phyloP scores from a whole-genome alignment of 2,329 filamentous ascomycete species.

The Sporothrix globosa region DNA sequence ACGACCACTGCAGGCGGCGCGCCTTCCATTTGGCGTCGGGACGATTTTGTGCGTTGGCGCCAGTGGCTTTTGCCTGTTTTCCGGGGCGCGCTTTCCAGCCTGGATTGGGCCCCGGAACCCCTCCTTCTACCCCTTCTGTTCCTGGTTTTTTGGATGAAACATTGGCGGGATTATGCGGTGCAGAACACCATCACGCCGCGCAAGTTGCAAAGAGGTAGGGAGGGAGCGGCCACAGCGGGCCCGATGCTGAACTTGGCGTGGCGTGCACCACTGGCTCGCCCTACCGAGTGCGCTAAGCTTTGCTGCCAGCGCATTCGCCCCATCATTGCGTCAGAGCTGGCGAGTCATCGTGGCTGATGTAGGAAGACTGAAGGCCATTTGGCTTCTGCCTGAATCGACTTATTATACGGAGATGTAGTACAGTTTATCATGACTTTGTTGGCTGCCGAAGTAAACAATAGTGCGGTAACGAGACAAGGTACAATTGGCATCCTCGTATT shows the following conservation, averaged over 20 bases:
- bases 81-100: slow-evolving; percentile 5
- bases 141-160: slow-evolving; percentile 29
- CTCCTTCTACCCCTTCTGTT: slow-evolving; percentile 10
- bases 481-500: not conserved
- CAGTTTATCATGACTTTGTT: not conserved
- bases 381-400: slow-evolving; percentile 3
- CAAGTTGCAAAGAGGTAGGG: not conserved
- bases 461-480: not conserved
- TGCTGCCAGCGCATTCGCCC: not conserved
- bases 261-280: slow-evolving; percentile 10
- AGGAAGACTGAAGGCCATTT: not conserved
- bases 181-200: slow-evolving; percentile 4
- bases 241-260: slow-evolving; percentile 9
- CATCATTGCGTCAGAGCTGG: slow-evolving; percentile 30
- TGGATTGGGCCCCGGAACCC: not conserved
- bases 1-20: not conserved
- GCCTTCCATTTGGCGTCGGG: not conserved
- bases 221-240: slow-evolving; percentile 7
- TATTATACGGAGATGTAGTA: too few relatives aligned
- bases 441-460: not conserved
- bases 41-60: slow-evolving; percentile 4
- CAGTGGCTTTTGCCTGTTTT: slow-evolving; percentile 3
- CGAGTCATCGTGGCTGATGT: slow-evolving; percentile 17
- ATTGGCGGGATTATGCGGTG: slow-evolving; percentile 25
- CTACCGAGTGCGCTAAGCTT: not conserved